Evolutionary conservation across 225 moss, liverwort and hornwort species (phyloP).

Genomic region (Rhytidiadelphus loreus): DNA sequence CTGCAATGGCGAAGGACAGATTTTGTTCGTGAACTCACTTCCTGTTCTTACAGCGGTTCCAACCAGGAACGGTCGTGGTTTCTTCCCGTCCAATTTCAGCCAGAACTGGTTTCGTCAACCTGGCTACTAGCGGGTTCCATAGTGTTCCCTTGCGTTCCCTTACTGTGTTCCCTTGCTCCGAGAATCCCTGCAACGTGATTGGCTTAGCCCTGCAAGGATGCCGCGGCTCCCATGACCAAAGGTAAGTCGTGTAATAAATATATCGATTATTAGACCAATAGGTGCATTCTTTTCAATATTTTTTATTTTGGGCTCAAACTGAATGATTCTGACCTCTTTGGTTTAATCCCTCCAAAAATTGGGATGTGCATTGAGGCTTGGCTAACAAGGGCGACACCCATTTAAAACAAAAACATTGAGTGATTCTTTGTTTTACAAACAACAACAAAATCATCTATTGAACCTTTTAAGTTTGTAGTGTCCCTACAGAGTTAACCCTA

Average conservation of each 20-base stretch:
- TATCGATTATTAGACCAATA: background rate
- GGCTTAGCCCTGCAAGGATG: background rate
- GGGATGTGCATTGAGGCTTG: background rate
- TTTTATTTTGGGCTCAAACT: accelerated
- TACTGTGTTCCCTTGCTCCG: no score
- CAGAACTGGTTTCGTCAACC: background rate
- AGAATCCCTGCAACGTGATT: background rate
- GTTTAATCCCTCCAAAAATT: background rate
- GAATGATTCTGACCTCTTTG: accelerated
- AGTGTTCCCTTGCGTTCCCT: no score
- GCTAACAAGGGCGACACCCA: background rate
- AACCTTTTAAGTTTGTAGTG: background rate
- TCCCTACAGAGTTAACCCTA: background rate
- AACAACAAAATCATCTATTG: background rate
- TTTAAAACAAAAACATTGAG: background rate
- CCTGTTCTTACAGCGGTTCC: background rate
- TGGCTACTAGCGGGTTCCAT: no score
- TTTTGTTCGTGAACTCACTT: background rate
- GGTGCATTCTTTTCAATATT: background rate
- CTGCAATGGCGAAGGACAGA: background rate
- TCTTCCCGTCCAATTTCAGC: background rate
- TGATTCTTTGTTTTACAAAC: background rate
- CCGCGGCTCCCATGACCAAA: background rate
- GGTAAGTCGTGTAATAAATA: background rate
- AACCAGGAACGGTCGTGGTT: background rate